Evolutionary conservation across 176 grass and related monocot genomes (phyloP), one percentile per base, ranked within the genome.

Genomic region (Ensete glaucum): DNA sequence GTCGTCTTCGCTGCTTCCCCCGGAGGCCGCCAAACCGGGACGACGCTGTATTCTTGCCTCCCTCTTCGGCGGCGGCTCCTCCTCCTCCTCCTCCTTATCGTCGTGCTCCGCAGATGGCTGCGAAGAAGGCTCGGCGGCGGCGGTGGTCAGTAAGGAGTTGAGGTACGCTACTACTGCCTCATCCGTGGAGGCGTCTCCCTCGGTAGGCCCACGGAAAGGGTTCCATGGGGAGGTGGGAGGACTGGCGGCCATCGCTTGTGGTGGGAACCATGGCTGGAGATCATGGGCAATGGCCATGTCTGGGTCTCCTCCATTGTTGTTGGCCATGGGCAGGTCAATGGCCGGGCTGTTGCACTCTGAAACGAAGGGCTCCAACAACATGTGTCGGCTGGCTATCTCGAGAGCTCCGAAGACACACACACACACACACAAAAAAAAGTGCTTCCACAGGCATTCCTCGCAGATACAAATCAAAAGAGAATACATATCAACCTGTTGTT

Each of bases 21-120:
- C 89, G 26, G 93, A 96, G 56, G 54, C 87, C 2, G 54, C 87
- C 2, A 89, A 90, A 2, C 92, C 79, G 71, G 73, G 50, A 9
- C 66, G 64, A 27, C 26, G 55, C n/a, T 43, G 34, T 5, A 4
- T 43, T 43, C 23, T 54, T 19, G 67, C 73, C 13, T 53, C 71
- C 54, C 14, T 74, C 11, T 51, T 52, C 19, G 71, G 26, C 25
- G 29, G 1, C 14, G 57, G 20, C 67, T 2, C 63, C 81, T 75
- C 77, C 63, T 80, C 24, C 67, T 2, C 63, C 81, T 75, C 77
- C 63, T 80, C 24, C 24, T 25, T 25, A 25, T 25, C 56, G 15
- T 75, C 83, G 67, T 81, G 77, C 27, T 56, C 63, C 53, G 62
- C 74, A 56, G 50, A 22, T 66, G 56, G 52, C 75, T 23, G 66